Conservation (phyloP, 371 early-diverging fungal genomes). For the Phascolomyces articulosus region DNA sequence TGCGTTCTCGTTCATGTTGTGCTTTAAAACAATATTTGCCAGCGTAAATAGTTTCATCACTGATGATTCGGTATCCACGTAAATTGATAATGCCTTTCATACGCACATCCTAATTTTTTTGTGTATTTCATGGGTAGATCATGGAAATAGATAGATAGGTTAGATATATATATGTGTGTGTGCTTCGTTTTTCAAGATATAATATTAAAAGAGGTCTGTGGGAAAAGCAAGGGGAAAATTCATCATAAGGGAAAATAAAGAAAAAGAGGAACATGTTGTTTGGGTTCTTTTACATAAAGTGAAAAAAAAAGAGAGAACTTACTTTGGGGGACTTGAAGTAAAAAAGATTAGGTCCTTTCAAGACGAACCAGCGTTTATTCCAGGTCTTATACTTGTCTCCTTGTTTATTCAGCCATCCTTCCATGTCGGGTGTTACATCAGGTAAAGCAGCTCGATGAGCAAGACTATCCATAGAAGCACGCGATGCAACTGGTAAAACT, state of each 20-base stretch:
- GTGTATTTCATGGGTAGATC: background rate
- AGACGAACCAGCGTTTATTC: constrained; percentile 70
- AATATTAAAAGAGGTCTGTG: too few species aligned
- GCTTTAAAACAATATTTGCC: constrained; percentile 68
- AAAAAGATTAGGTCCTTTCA: constrained; percentile 60
- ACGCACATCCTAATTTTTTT: constrained; percentile 49
- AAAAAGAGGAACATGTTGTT: too few species aligned
- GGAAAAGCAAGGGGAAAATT: too few species aligned
- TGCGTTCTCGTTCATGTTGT: constrained; percentile 57
- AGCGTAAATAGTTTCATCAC: constrained; percentile 56
- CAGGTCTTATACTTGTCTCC: constrained; percentile 65
- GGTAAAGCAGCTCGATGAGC: constrained; percentile 11
- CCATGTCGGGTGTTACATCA: constrained; percentile 47
- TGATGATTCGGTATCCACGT: constrained; percentile 49
- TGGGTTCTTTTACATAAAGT: too few species aligned
- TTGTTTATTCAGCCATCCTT: constrained; percentile 68
- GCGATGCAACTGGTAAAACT: constrained; percentile 25
- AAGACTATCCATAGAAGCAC: constrained; percentile 30
- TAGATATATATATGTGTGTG: background rate
- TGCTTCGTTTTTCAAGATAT: background rate
- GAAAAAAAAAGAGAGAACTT: constrained; percentile 4
- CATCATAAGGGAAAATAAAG: too few species aligned
- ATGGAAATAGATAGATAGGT: background rate
- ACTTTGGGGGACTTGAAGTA: constrained; percentile 67
- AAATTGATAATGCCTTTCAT: constrained; percentile 55